These are phyloP conservation scores for Soucietia sequanensis DNA, from an alignment of 805 yeast species.

Conservation along the genomic window DNA sequence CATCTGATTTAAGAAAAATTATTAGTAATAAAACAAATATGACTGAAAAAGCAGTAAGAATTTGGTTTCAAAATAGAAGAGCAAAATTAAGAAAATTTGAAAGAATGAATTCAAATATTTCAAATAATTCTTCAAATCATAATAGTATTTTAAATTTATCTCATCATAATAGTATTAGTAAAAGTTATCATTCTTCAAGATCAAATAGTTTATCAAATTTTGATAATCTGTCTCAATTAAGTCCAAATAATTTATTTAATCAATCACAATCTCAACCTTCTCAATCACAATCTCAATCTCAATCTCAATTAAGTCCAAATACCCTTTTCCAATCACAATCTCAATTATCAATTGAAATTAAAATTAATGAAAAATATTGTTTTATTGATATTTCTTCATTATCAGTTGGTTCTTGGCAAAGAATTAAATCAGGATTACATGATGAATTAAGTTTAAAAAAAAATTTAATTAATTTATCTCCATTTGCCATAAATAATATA, in stretches of 20 bases:
- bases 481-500: slow-evolving; percentile 57
- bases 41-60: slow-evolving; percentile 85
- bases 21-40: slow-evolving; percentile 73
- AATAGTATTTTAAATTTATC: background rate
- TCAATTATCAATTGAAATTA: slow-evolving; percentile 47
- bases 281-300: slow-evolving; percentile 3
- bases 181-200: background rate
- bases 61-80: slow-evolving; percentile 90
- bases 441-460: slow-evolving; percentile 40
- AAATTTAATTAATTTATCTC: slow-evolving; percentile 61
- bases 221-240: too few relatives aligned
- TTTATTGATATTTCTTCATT: slow-evolving; percentile 67
- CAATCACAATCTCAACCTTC: slow-evolving; percentile 4
- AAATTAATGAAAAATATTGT: slow-evolving; percentile 63
- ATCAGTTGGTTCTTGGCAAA: slow-evolving; percentile 79
- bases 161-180: background rate
- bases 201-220: slow-evolving; percentile 1
- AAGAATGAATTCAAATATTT: slow-evolving; percentile 30
- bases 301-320: slow-evolving; percentile 5
- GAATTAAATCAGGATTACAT: slow-evolving; percentile 64
- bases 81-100: slow-evolving; percentile 73
- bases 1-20: slow-evolving; percentile 64
- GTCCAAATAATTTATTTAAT: slow-evolving; percentile 2
- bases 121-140: slow-evolving; percentile 4
- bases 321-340: slow-evolving; percentile 1